These are phyloP conservation scores for Cryphonectria parasitica DNA, from an alignment of 2,329 filamentous ascomycete species.

Conservation along the genomic window DNA sequence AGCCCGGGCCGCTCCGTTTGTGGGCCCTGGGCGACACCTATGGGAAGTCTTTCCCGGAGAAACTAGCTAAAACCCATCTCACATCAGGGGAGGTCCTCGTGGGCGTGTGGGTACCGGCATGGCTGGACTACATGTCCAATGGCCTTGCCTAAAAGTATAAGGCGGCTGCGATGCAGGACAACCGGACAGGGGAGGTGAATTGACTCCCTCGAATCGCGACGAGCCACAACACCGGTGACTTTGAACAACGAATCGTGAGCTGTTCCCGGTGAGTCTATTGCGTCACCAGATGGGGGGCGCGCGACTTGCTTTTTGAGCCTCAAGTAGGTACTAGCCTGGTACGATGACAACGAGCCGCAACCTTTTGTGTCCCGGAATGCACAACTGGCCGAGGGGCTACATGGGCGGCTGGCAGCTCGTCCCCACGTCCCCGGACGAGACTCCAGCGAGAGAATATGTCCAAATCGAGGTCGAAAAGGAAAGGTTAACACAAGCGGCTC, in stretches of 20 bases:
- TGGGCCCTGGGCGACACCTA: conserved; percentile 8
- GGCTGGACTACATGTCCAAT: neutral
- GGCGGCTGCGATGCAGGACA: neutral
- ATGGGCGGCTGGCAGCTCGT: neutral
- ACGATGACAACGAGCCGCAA: neutral
- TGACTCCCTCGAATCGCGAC: neutral
- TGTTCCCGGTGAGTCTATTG: neutral
- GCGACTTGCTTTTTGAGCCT: neutral
- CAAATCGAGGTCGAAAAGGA: neutral
- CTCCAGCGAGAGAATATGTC: neutral
- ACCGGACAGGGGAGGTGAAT: neutral
- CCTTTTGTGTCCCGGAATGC: neutral
- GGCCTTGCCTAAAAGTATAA: neutral
- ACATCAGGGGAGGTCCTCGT: neutral
- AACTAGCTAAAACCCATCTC: neutral
- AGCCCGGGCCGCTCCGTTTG: conserved; percentile 12
- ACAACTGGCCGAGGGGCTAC: neutral
- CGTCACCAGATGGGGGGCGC: neutral
- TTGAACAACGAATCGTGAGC: neutral
- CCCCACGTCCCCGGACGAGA: neutral
- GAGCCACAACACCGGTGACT: neutral
- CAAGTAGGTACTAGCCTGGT: neutral
- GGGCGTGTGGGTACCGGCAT: neutral
- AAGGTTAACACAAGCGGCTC: neutral
- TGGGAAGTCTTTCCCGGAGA: conserved; percentile 1